These are phyloP conservation scores for Cocos nucifera DNA, from an alignment of 176 grass and related monocot genomes.

Conservation along the genomic window DNA sequence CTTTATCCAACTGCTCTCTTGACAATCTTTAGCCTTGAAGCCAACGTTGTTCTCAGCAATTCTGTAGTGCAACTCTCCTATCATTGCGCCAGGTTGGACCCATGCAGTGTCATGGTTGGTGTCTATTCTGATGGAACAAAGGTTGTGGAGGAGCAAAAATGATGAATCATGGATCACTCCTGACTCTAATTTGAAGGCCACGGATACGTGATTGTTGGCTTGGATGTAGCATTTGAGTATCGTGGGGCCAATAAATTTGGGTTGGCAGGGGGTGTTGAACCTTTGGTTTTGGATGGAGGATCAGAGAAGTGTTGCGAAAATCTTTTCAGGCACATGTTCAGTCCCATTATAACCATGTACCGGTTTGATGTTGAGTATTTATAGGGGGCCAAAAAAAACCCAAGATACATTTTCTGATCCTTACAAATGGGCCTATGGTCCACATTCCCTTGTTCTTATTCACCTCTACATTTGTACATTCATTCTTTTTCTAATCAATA, in stretches of 20 bases:
- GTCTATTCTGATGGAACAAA: slow-evolving; percentile 15
- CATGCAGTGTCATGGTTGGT: slow-evolving; percentile 14
- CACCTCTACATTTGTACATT: too few species aligned
- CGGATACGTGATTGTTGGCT: neutral
- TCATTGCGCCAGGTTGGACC: slow-evolving; percentile 29
- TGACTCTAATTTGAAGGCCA: slow-evolving; percentile 6
- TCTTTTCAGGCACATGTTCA: slow-evolving; percentile 9
- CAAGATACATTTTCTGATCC: too few species aligned
- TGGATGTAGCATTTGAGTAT: slow-evolving; percentile 18
- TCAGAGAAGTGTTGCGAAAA: slow-evolving; percentile 20
- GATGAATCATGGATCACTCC: slow-evolving; percentile 15
- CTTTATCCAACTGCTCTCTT: too few species aligned
- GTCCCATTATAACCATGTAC: neutral
- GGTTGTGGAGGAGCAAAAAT: slow-evolving; percentile 13
- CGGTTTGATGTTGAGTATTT: too few species aligned
- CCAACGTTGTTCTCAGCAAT: slow-evolving; percentile 20
- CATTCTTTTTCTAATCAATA: too few species aligned
- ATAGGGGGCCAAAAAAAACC: too few species aligned
- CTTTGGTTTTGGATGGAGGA: slow-evolving; percentile 27
- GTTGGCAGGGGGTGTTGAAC: slow-evolving; percentile 14
- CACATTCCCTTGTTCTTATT: too few species aligned
- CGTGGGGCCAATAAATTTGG: slow-evolving; percentile 20
- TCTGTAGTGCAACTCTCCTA: slow-evolving; percentile 32
- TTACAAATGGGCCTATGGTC: too few species aligned
- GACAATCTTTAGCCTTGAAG: too few species aligned